Evolutionary conservation across 345 rosid species (phyloP).

Genomic region (Euphorbia pulcherrima): DNA sequence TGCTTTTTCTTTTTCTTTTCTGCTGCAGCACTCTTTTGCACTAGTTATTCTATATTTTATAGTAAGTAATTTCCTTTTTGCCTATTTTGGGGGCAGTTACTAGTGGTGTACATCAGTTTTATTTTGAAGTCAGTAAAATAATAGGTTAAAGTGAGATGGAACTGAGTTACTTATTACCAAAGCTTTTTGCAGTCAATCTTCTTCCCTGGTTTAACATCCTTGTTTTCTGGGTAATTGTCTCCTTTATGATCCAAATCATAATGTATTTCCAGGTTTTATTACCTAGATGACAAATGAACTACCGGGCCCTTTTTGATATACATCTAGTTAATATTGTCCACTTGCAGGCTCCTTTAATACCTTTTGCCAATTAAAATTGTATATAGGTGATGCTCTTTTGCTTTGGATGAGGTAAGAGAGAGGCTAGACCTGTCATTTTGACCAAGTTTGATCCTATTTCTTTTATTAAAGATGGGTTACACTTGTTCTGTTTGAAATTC

Average conservation of each 20-base stretch:
- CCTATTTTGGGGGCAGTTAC: slow-evolving; percentile 21
- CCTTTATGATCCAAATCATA: slow-evolving; percentile 15
- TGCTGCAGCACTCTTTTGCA: slow-evolving; percentile 12
- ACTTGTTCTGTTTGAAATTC: not conserved
- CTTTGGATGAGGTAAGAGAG: not conserved
- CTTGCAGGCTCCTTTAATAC: not conserved
- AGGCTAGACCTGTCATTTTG: slow-evolving; percentile 12
- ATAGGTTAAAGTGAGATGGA: slow-evolving; percentile 18
- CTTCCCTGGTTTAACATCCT: slow-evolving; percentile 32
- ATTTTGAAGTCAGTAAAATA: slow-evolving; percentile 27
- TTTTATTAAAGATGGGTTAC: not conserved
- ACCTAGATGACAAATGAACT: slow-evolving; percentile 35
- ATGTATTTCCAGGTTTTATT: slow-evolving; percentile 36
- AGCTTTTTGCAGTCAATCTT: slow-evolving; percentile 31
- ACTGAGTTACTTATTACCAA: slow-evolving; percentile 18
- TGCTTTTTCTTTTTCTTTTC: slow-evolving; percentile 6
- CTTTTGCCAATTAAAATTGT: not conserved
- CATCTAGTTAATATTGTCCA: not conserved
- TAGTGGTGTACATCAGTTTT: slow-evolving; percentile 22
- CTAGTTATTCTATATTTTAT: slow-evolving; percentile 11
- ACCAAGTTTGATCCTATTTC: not conserved
- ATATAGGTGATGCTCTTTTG: slow-evolving; percentile 1
- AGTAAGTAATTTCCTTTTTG: slow-evolving; percentile 5
- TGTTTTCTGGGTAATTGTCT: slow-evolving; percentile 40
- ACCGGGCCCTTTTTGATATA: slow-evolving; percentile 4